Evolutionary conservation across 2,329 filamentous ascomycete species (phyloP), one percentile per base, ranked within the genome.

Genomic region (Kalmusia sp.): DNA sequence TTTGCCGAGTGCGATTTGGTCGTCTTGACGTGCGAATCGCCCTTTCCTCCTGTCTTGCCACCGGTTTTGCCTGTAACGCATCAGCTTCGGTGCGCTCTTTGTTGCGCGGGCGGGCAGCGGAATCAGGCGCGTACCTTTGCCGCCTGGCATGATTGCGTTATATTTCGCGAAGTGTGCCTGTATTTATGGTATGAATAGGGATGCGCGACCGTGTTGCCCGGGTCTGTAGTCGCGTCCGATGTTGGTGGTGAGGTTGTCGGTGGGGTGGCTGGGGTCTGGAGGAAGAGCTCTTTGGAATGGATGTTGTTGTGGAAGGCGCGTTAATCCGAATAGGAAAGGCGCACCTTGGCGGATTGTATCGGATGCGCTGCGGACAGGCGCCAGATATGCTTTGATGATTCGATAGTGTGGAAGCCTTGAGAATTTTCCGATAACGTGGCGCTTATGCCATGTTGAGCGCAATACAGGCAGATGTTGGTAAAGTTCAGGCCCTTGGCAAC

Each of bases 1-100:
- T 95, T 93, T 73, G 92, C 91, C 69, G 92, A 96, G 83, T 96
- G 93, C 69, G 86, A 88, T 81, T 95, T 96, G 81, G 96, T 91
- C 73, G 91, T 89, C 83, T 96, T 96, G 82, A 90, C 91, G 75
- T 87, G 80, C 50, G 84, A 84, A 69, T 83, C 85, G 63, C 86
- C 85, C 83, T 95, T 95, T 68, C 91, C 90, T 69, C 91, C 91
- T 53, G 89, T 93, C 87, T 96, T 96, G 74, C 93, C 93, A 70
- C 93, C 92, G 67, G 79, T 81, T 71, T 82, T 82, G 64, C 80
- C 80, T 82, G 64, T 57, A 40, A 40, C 39, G 49, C 50, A 49
- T 70, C 56, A 68, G 68, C 61, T 49, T 51, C 52, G 28, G 34
- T 25, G 22, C 41, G 35, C 40, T 54, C 38, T 52, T 39, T 30